Evolutionary conservation across 2,329 filamentous ascomycete genomes (phyloP).

Genomic region (Fusarium veterinarium): DNA sequence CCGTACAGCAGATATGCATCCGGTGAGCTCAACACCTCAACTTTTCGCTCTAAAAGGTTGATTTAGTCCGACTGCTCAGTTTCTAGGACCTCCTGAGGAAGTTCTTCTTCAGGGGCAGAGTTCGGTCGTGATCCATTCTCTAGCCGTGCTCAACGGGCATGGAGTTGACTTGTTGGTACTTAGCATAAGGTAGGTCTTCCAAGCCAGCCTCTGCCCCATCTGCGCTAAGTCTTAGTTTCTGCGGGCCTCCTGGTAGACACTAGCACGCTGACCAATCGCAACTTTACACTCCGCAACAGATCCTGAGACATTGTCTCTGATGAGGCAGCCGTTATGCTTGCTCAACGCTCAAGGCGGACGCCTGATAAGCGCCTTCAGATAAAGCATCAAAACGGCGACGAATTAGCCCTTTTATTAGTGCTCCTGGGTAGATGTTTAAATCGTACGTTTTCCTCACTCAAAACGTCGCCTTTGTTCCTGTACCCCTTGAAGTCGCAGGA

Average conservation of each 20-base stretch:
- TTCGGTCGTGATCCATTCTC: constrained; percentile 19
- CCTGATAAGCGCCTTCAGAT: constrained; percentile 19
- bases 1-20: background rate
- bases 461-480: constrained; percentile 1
- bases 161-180: constrained; percentile 19
- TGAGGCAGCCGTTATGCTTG: constrained; percentile 38
- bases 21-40: background rate
- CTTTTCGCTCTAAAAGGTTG: background rate
- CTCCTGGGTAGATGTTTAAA: constrained; percentile 10
- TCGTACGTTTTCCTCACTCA: constrained; percentile 32
- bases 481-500: constrained; percentile 5
- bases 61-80: background rate
- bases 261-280: constrained; percentile 29
- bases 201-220: constrained; percentile 28
- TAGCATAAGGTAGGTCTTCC: background rate
- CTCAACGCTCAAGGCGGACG: constrained; percentile 26
- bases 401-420: constrained; percentile 15
- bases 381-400: constrained; percentile 25
- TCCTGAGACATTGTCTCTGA: constrained; percentile 39
- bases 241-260: constrained; percentile 13
- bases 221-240: constrained; percentile 26
- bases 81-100: background rate
- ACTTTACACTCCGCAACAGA: constrained; percentile 3
- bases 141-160: constrained; percentile 6
- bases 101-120: constrained; percentile 10